Conservation (phyloP, 805 yeast species). For the Sungouiozyma ichnusensis region DNA sequence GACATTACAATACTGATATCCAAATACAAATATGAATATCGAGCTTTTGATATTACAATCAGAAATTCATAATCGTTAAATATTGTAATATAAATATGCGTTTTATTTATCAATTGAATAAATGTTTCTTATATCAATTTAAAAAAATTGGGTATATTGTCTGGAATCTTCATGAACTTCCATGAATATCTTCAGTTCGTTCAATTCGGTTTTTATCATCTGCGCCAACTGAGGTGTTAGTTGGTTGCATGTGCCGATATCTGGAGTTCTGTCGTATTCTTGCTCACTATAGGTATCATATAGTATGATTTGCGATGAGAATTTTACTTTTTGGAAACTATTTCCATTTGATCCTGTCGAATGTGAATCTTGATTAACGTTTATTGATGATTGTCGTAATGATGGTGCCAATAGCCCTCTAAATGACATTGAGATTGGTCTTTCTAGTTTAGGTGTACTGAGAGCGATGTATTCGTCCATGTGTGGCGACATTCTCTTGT, state of each 20-base stretch:
- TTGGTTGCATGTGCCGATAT: slow-evolving; percentile 83
- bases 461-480: slow-evolving; percentile 5
- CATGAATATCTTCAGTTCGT: slow-evolving; percentile 71
- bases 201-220: slow-evolving; percentile 75
- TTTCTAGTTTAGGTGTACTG: slow-evolving; percentile 3
- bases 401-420: slow-evolving; percentile 54
- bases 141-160: slow-evolving; percentile 78
- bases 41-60: no score
- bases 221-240: slow-evolving; percentile 81
- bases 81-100: neutral
- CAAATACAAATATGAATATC: no score
- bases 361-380: neutral
- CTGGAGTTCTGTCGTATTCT: slow-evolving; percentile 90
- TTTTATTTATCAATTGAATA: neutral
- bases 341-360: slow-evolving; percentile 26
- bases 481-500: slow-evolving; percentile 1
- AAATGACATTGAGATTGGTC: slow-evolving; percentile 43
- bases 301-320: slow-evolving; percentile 72
- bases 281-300: slow-evolving; percentile 75
- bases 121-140: neutral
- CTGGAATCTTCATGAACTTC: slow-evolving; percentile 68
- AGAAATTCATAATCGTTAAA: neutral
- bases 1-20: no score
- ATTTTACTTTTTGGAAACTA: slow-evolving; percentile 25
- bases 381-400: slow-evolving; percentile 31